Evolutionary conservation across 2,329 filamentous ascomycete species (phyloP).

Genomic region (Pseudohalonectria lignicola): DNA sequence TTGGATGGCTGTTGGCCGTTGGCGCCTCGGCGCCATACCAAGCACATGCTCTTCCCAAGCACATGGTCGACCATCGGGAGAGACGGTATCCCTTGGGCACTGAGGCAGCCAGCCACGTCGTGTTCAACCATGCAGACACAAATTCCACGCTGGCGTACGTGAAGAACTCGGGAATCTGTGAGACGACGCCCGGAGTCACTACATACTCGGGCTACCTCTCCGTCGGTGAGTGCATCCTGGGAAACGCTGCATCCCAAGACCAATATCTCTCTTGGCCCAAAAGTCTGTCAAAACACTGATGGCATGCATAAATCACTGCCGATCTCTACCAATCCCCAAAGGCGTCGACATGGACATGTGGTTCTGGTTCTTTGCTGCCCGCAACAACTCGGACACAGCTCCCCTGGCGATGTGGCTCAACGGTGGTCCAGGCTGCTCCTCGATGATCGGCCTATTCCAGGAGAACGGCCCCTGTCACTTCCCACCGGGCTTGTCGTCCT

Average conservation of each 20-base stretch:
- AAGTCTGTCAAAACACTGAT: too few species aligned
- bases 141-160: slow-evolving; percentile 32
- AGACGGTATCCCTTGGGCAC: too few species aligned
- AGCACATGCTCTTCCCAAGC: too few species aligned
- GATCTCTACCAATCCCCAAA: not conserved
- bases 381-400: slow-evolving; percentile 15
- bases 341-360: slow-evolving; percentile 50
- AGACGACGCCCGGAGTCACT: slow-evolving; percentile 36
- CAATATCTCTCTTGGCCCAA: too few species aligned
- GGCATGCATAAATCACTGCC: not conserved
- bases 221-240: slow-evolving; percentile 26
- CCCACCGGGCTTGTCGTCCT: slow-evolving; percentile 2
- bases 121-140: slow-evolving; percentile 36
- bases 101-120: slow-evolving; percentile 28
- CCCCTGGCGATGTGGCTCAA: slow-evolving; percentile 25
- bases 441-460: slow-evolving; percentile 27
- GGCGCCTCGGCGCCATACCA: too few species aligned
- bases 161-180: slow-evolving; percentile 38
- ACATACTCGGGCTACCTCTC: slow-evolving; percentile 39
- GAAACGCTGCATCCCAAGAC: slow-evolving; percentile 7
- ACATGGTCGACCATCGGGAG: too few species aligned
- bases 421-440: slow-evolving; percentile 27
- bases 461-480: slow-evolving; percentile 29
- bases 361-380: slow-evolving; percentile 54
- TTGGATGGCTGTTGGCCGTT: too few species aligned